Percentiles rank a stretch among this genome's conserved stretches.
Conservation (phyloP, 192 early-diverging fungal genomes). For the Coemansia sp. region DNA sequence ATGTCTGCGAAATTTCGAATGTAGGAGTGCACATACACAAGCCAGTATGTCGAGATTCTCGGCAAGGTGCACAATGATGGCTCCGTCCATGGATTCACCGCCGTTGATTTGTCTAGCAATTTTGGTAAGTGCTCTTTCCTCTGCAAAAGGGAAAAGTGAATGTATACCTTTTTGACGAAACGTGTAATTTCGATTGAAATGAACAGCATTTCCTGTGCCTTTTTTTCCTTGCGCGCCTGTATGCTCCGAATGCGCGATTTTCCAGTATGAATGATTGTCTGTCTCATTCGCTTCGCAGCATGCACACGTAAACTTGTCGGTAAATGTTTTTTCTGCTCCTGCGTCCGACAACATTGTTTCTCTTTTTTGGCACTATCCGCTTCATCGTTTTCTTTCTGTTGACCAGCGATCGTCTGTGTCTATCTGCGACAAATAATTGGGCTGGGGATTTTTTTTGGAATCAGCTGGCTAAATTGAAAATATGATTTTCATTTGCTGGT, state of each 20-base stretch:
- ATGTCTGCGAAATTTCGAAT: constrained; percentile 3
- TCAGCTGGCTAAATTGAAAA: constrained; percentile 3
- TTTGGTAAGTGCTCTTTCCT: constrained; percentile 55
- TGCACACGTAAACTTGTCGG: neutral
- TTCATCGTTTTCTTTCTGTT: neutral
- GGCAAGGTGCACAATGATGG: constrained; percentile 50
- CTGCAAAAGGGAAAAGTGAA: too few relatives aligned
- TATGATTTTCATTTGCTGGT: neutral
- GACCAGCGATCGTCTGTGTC: constrained; percentile 5
- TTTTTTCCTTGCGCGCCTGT: neutral
- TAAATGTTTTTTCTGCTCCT: neutral
- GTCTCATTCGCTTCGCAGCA: neutral
- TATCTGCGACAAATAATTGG: neutral
- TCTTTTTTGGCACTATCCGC: neutral
- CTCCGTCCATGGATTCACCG: constrained; percentile 39
- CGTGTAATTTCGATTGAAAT: neutral
- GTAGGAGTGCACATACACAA: constrained; percentile 48
- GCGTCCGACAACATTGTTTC: neutral
- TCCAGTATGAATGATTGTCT: neutral
- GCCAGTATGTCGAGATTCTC: constrained; percentile 37
- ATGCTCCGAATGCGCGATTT: neutral
- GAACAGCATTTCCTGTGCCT: neutral
- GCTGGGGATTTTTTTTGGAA: neutral
- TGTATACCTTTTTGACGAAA: neutral
- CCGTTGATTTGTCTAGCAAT: constrained; percentile 43